phyloP scores from a whole-genome alignment of 2,329 filamentous ascomycete species.

The Monosporascus sp. region DNA sequence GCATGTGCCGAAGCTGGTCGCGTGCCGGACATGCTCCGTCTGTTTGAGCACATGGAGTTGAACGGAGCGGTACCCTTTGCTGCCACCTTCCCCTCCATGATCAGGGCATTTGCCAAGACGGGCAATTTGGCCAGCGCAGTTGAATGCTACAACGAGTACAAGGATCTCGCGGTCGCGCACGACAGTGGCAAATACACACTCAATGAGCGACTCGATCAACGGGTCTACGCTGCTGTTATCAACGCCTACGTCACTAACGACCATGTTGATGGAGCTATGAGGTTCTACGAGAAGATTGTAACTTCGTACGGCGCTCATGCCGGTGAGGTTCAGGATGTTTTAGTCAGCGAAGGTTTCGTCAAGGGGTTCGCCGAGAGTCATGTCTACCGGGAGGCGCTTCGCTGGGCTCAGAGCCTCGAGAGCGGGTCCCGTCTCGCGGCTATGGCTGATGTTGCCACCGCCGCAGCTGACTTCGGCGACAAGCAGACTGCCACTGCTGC shows the following conservation, averaged over 20 bases:
- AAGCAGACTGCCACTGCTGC: constrained; percentile 62
- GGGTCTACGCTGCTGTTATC: constrained; percentile 88
- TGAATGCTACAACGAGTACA: constrained; percentile 94
- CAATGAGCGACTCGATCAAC: constrained; percentile 68
- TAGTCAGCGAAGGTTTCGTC: constrained; percentile 72
- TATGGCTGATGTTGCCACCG: constrained; percentile 68
- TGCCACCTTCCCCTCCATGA: constrained; percentile 87
- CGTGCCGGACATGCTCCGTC: constrained; percentile 80
- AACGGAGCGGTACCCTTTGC: constrained; percentile 70
- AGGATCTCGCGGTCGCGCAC: constrained; percentile 76
- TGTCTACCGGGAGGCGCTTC: constrained; percentile 67
- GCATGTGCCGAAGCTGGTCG: constrained; percentile 80
- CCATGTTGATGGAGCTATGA: constrained; percentile 74
- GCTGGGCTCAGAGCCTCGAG: constrained; percentile 64
- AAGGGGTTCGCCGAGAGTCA: constrained; percentile 69
- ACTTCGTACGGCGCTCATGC: constrained; percentile 54
- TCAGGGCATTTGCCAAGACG: constrained; percentile 79
- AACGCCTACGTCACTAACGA: constrained; percentile 81
- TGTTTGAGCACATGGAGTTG: constrained; percentile 89
- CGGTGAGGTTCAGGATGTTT: constrained; percentile 62
- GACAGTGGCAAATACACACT: constrained; percentile 68
- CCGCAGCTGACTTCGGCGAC: constrained; percentile 76
- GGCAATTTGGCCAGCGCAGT: constrained; percentile 85
- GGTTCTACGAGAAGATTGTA: constrained; percentile 79
- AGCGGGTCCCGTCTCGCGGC: constrained; percentile 54